Conservation (phyloP, 2,329 filamentous ascomycete species). For the Exophiala mesophila region DNA sequence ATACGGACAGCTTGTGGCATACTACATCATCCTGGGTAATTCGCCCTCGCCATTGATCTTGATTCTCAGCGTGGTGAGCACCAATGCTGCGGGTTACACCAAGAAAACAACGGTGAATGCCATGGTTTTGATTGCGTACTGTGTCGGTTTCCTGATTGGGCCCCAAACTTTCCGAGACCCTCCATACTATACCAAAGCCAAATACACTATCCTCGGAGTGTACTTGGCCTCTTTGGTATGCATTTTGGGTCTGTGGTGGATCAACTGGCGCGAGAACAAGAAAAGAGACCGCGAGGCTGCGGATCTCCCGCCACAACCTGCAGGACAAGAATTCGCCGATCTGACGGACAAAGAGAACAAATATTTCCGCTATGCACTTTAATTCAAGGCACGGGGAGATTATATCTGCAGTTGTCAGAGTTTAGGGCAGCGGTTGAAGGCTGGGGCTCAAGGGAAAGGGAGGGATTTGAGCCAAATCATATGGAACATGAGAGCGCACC, state of each 20-base stretch:
- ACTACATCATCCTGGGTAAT: conserved; percentile 36
- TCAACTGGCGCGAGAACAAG: conserved; percentile 53
- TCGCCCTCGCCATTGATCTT: conserved; percentile 38
- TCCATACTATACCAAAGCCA: conserved; percentile 46
- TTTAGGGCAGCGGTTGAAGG: too few relatives aligned
- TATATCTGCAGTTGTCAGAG: too few relatives aligned
- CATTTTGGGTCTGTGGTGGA: conserved; percentile 48
- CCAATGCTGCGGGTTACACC: conserved; percentile 35
- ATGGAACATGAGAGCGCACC: too few relatives aligned
- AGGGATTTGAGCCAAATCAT: too few relatives aligned
- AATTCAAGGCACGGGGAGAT: too few relatives aligned
- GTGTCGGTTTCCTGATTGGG: conserved; percentile 35
- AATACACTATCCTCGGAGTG: conserved; percentile 52
- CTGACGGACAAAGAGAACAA: conserved; percentile 34
- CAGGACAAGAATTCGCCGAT: conserved; percentile 28
- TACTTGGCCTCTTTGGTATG: conserved; percentile 49
- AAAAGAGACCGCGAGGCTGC: conserved; percentile 46
- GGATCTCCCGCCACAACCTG: conserved; percentile 5
- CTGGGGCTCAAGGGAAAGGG: conserved; percentile 19
- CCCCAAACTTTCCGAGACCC: conserved; percentile 52
- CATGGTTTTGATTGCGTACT: conserved; percentile 36
- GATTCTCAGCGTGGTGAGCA: conserved; percentile 35
- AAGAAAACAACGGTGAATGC: conserved; percentile 35
- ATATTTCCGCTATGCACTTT: conserved; percentile 30
- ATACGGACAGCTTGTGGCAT: conserved; percentile 34